Evolutionary conservation across 208 protist species (phyloP), one percentile per base, ranked within the genome.

Genomic region (Vickermania spadyakhi): DNA sequence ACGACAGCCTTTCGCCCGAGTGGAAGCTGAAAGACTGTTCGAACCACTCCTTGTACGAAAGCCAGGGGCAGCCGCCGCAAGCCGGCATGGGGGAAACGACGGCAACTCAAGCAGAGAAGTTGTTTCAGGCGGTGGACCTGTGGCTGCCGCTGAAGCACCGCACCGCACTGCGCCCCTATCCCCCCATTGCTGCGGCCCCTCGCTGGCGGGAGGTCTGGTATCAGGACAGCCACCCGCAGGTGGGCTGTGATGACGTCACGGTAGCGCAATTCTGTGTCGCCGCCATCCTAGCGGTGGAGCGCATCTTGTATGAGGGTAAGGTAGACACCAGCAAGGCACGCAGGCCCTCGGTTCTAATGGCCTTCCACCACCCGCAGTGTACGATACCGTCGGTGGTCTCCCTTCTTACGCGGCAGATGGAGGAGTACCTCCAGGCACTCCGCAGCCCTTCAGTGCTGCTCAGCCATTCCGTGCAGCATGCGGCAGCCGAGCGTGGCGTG

Each of bases 101-200:
- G 18, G 36, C 36, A 18, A 45, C 18, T 7, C 36, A 45, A 18
- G 36, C 36, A 18, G 36, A 45, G 36, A 7, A 18, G 36, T 18
- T 18, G 3, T 28, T 73, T n/a, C 58, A 73, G 58, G 42, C 73
- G 30, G 58, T 90, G 25, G 76, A 86, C 60, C 31, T 90, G 64
- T 93, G 86, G 86, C 72, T 93, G 30, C 79, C 81, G 1, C 73
- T 75, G 65, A 89, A 84, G 66, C 81, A 92, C 62, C 73, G 85
- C 18, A 64, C 75, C 21, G 71, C 76, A 1, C 68, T 92, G 72
- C 67, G 65, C 7, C 85, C 85, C 18, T 86, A 84, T 61, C 55
- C 72, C 3, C 26, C 31, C 11, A 25, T 62, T 7, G 21, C 21
- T 4, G 30, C 52, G n/a, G 25, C 55, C 26, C 62, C 73, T 28